A percentile compares a stretch with the other conserved stretches of the same genome.
Evolutionary conservation across 768 basidiomycete species (phyloP).

Genomic region (Trametopsis cervina): DNA sequence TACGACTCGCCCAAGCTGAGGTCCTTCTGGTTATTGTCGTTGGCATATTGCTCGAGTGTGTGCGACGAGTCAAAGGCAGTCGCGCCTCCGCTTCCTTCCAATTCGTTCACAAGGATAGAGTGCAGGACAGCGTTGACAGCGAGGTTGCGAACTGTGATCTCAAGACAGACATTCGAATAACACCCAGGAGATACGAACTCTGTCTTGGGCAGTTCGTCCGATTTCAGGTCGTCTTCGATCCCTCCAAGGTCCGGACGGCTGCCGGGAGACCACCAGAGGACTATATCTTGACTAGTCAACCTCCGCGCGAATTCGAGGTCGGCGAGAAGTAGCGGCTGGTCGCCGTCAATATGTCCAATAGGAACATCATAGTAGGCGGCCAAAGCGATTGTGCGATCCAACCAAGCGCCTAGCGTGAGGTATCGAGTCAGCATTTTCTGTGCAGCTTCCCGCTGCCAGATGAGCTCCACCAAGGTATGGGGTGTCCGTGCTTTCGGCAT

Average conservation of each 20-base stretch:
- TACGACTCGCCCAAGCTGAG: conserved; percentile 85
- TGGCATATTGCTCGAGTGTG: conserved; percentile 84
- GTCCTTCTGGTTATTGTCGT: conserved; percentile 56
- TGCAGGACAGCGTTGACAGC: conserved; percentile 93
- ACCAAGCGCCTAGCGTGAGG: conserved; percentile 67
- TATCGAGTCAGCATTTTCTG: conserved; percentile 83
- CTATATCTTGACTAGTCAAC: conserved; percentile 78
- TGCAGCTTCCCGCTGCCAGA: conserved; percentile 82
- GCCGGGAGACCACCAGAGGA: conserved; percentile 95
- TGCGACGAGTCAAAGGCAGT: conserved; percentile 93
- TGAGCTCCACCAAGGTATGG: conserved; percentile 77
- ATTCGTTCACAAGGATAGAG: conserved; percentile 91
- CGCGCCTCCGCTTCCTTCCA: conserved; percentile 91
- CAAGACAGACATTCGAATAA: conserved; percentile 90
- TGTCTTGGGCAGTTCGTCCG: conserved; percentile 74
- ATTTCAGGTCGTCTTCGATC: conserved; percentile 75
- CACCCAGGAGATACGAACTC: conserved; percentile 82
- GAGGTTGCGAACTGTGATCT: conserved; percentile 83
- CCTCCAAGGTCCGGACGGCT: conserved; percentile 91
- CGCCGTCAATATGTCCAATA: conserved; percentile 86
- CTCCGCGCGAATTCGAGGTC: conserved; percentile 90
- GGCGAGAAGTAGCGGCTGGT: conserved; percentile 79
- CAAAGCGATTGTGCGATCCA: conserved; percentile 71
- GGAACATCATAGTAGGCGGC: conserved; percentile 93
- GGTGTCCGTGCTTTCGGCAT: conserved; percentile 74